A percentile compares a stretch with the other conserved stretches of the same genome.
Conservation (phyloP, 805 yeast species). For the Ogataea sp. region DNA sequence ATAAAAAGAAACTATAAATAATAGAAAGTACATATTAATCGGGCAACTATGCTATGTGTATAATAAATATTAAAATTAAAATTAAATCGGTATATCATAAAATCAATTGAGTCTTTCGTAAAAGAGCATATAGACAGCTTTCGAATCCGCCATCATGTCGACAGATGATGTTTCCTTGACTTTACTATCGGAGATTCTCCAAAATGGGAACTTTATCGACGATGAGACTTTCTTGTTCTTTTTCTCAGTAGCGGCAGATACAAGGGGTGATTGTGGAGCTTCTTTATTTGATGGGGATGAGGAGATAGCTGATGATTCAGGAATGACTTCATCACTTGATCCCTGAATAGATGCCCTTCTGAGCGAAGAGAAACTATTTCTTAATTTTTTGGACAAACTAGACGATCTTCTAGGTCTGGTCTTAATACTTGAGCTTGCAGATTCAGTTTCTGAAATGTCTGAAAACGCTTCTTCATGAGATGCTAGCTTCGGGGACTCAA, state of each 20-base stretch:
- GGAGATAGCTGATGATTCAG: background rate
- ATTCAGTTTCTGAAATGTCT: background rate
- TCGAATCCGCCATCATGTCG: slow-evolving; percentile 58
- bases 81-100: too few species aligned
- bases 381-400: background rate
- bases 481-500: background rate
- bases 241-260: background rate
- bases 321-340: background rate
- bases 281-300: background rate
- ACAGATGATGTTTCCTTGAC: slow-evolving; percentile 50
- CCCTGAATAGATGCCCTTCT: background rate
- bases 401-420: slow-evolving; percentile 3
- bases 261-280: background rate
- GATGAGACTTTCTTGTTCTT: slow-evolving; percentile 44
- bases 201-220: slow-evolving; percentile 53
- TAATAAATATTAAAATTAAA: too few species aligned
- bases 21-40: too few species aligned
- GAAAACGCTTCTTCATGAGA: background rate
- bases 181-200: slow-evolving; percentile 79
- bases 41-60: too few species aligned
- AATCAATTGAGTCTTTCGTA: slow-evolving; percentile 50
- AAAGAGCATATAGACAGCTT: slow-evolving; percentile 79
- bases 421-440: background rate
- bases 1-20: too few species aligned
- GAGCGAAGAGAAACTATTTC: slow-evolving; percentile 1